Percentiles rank a stretch among this genome's conserved stretches.
Evolutionary conservation across 2,329 filamentous ascomycete species (phyloP).

Genomic region (Bipolaris bicolor): DNA sequence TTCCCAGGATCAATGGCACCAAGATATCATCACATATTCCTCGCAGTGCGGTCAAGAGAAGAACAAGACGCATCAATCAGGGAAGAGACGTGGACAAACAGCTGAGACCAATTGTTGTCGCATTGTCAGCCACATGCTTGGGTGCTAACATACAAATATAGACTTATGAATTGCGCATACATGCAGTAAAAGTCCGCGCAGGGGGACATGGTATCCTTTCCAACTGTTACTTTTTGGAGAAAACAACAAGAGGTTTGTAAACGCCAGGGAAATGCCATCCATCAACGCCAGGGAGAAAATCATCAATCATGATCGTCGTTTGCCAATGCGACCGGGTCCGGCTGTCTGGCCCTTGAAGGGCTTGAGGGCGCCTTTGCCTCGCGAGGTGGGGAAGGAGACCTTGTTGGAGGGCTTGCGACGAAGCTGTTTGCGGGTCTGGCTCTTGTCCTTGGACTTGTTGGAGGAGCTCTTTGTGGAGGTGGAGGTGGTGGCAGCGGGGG

Average conservation of each 20-base stretch:
- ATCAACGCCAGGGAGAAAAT: slow-evolving; percentile 23
- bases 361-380: slow-evolving; percentile 45
- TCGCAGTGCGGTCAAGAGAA: not conserved
- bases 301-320: slow-evolving; percentile 32
- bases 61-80: not conserved
- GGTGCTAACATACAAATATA: not conserved
- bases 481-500: slow-evolving; percentile 8
- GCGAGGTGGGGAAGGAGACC: slow-evolving; percentile 45
- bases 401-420: slow-evolving; percentile 49
- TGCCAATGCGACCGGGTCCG: slow-evolving; percentile 32
- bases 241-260: slow-evolving; percentile 27
- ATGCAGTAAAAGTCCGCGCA: slow-evolving; percentile 12
- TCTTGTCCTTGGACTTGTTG: slow-evolving; percentile 42
- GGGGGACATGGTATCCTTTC: slow-evolving; percentile 40
- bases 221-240: slow-evolving; percentile 13
- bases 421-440: slow-evolving; percentile 44
- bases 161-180: slow-evolving; percentile 12
- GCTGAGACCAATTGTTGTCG: not conserved
- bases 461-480: slow-evolving; percentile 28
- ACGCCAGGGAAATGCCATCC: slow-evolving; percentile 33
- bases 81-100: not conserved
- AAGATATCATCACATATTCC: too few relatives aligned
- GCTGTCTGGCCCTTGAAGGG: slow-evolving; percentile 30
- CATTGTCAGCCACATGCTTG: not conserved
- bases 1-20: too few relatives aligned